Conservation (phyloP, 768 basidiomycete genomes). For the Naematelia encephala region DNA sequence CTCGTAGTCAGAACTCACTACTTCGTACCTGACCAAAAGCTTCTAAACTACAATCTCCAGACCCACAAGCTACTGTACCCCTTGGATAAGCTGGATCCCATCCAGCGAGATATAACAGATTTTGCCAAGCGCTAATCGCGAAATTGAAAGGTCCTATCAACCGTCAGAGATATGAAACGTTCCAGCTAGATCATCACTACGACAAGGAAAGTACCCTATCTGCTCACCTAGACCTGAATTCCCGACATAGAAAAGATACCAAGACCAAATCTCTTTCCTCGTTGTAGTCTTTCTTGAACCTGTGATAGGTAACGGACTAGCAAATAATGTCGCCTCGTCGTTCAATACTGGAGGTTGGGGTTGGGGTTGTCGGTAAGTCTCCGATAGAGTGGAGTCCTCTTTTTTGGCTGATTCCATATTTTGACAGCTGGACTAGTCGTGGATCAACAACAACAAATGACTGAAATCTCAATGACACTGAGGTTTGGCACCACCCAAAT, state of each 20-base stretch:
- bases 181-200: no score
- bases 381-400: background rate
- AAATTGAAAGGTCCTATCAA: conserved; percentile 41
- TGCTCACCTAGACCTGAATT: conserved; percentile 35
- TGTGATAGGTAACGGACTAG: conserved; percentile 35
- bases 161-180: no score
- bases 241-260: conserved; percentile 44
- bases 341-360: background rate
- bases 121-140: conserved; percentile 44
- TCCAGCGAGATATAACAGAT: conserved; percentile 37
- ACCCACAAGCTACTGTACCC: conserved; percentile 35
- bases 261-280: conserved; percentile 42
- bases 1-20: no score
- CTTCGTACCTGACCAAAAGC: conserved; percentile 33
- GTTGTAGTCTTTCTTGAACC: conserved; percentile 38
- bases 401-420: no score
- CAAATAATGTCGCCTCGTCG: conserved; percentile 40
- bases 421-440: no score
- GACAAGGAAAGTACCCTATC: background rate
- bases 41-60: conserved; percentile 32
- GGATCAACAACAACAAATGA: no score
- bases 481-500: no score
- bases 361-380: background rate
- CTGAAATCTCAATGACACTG: no score
- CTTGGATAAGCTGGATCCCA: conserved; percentile 40